Evolutionary conservation across 129 eudicot genomes (phyloP).

Genomic region (Helichrysum umbraculigerum): DNA sequence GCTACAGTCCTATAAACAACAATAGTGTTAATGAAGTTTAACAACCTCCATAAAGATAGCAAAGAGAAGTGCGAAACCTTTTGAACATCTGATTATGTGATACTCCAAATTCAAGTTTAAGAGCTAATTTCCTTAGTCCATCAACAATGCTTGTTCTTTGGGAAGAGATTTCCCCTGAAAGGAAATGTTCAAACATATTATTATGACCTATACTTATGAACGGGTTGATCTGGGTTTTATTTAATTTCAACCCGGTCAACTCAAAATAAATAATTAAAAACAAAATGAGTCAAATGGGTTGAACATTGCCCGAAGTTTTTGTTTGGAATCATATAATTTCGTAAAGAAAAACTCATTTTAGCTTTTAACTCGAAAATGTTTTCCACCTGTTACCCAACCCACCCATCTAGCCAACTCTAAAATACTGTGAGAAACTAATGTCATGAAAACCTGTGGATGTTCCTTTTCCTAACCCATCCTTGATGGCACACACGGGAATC

Average conservation of each 20-base stretch:
- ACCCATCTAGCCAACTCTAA: background rate
- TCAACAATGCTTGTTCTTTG: conserved; percentile 68
- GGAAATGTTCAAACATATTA: background rate
- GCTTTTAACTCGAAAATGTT: background rate
- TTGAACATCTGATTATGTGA: conserved; percentile 85
- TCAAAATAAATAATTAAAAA: too few relatives aligned
- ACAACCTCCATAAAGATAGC: conserved; percentile 4
- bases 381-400: background rate
- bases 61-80: conserved; percentile 39
- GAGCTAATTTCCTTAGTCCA: conserved; percentile 78
- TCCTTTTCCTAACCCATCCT: conserved; percentile 70
- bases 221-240: background rate
- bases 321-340: background rate
- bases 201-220: conserved; percentile 8
- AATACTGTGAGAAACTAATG: background rate
- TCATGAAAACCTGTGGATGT: conserved; percentile 56
- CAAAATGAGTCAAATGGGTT: background rate
- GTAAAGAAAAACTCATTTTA: background rate
- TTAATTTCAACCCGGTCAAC: background rate
- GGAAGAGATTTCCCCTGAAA: conserved; percentile 45
- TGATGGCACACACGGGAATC: conserved; percentile 77
- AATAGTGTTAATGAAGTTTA: conserved; percentile 21
- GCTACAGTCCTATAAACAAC: conserved; percentile 67
- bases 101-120: conserved; percentile 92
- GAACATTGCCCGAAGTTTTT: background rate